phyloP scores from a whole-genome alignment of 345 rosid genomes.

The Rubroshorea leprosula region DNA sequence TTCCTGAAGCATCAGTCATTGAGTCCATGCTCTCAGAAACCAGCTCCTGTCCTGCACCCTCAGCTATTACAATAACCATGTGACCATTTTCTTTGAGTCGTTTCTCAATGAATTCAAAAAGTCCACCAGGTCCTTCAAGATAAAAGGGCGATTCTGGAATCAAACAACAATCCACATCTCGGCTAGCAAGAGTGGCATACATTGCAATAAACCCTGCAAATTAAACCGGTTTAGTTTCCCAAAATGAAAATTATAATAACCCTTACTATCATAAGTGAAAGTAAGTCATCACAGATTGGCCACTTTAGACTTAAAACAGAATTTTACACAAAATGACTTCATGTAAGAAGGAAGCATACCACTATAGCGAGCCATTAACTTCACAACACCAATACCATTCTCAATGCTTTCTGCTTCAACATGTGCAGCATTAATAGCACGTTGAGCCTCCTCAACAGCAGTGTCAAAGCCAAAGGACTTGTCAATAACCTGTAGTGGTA shows the following conservation, averaged over 20 bases:
- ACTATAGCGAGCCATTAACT: slow-evolving; percentile 82
- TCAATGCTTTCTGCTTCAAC: slow-evolving; percentile 75
- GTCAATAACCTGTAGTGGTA: slow-evolving; percentile 67
- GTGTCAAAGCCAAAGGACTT: slow-evolving; percentile 88
- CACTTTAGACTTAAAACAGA: neutral
- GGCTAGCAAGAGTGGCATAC: slow-evolving; percentile 88
- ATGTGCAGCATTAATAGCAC: slow-evolving; percentile 89
- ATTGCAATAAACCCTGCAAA: slow-evolving; percentile 69
- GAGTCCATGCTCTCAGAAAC: slow-evolving; percentile 46
- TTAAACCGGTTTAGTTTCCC: neutral
- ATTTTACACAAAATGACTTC: neutral
- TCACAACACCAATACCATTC: slow-evolving; percentile 82
- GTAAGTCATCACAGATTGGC: neutral
- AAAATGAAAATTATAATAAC: neutral
- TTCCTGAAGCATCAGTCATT: slow-evolving; percentile 71
- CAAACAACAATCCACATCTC: slow-evolving; percentile 92
- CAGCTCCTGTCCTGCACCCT: slow-evolving; percentile 82
- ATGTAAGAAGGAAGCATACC: slow-evolving; percentile 40
- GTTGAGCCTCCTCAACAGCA: slow-evolving; percentile 95
- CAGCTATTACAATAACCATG: slow-evolving; percentile 81
- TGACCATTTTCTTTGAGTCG: slow-evolving; percentile 71
- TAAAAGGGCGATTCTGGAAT: slow-evolving; percentile 92
- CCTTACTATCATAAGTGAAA: too few relatives aligned
- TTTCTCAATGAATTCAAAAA: slow-evolving; percentile 55
- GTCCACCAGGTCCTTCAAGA: slow-evolving; percentile 85